A percentile compares a stretch with the other conserved stretches of the same genome.
Conservation (phyloP, 1,284 basidiomycete species). For the Erythrobasidium hasegawianum region DNA sequence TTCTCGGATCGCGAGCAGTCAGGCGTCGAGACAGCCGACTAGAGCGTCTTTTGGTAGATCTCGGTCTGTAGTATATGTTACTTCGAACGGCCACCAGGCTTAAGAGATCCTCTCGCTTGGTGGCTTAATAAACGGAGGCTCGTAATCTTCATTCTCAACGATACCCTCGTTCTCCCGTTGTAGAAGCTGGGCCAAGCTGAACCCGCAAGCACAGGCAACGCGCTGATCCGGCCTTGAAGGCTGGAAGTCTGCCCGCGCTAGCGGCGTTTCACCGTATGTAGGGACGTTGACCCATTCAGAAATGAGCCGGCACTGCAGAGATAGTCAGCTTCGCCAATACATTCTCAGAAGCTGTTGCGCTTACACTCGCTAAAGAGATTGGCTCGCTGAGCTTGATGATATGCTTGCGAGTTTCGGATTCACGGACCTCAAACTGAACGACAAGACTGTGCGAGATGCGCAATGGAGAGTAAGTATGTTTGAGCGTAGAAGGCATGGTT, state of each 20-base stretch:
- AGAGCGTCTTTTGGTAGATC: too few relatives aligned
- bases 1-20: too few relatives aligned
- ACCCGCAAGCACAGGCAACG: conserved; percentile 29
- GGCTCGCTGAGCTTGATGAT: conserved; percentile 4
- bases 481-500: conserved; percentile 6
- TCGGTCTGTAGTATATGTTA: too few relatives aligned
- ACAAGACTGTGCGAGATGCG: conserved; percentile 4
- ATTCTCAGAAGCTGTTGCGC: too few relatives aligned
- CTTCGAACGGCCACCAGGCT: too few relatives aligned
- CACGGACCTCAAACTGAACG: conserved; percentile 17
- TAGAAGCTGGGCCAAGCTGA: conserved; percentile 13
- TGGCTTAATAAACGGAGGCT: conserved; percentile 24
- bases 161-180: conserved; percentile 30
- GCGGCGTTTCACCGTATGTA: conserved; percentile 6
- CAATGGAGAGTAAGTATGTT: conserved; percentile 4
- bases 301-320: conserved; percentile 19
- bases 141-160: conserved; percentile 5
- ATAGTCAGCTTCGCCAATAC: too few relatives aligned
- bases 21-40: too few relatives aligned
- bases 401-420: not conserved
- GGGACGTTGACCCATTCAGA: conserved; percentile 21
- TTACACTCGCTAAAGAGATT: conserved; percentile 21
- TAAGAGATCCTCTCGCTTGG: too few relatives aligned
- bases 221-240: conserved; percentile 16
- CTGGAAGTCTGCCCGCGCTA: conserved; percentile 14